Evolutionary conservation across 164 flowering plant species (phyloP), one percentile per base, ranked within the genome.

Genomic region (Piper betle): DNA sequence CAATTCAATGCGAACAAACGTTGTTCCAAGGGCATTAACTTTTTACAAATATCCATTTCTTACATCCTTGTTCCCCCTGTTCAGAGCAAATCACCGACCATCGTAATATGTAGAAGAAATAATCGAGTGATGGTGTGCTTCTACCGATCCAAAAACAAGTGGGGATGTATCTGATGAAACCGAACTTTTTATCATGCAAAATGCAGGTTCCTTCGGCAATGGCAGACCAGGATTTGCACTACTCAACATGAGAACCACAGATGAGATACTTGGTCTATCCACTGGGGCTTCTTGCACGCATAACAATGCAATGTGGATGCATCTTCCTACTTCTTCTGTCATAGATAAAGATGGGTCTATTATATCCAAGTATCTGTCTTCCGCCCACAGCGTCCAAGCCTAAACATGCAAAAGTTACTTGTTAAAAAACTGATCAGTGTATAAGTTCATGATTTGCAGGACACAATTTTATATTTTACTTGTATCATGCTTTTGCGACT

Each of bases 141-240:
- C 33, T 25, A 25, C 33, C 33, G 33, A 0, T 25, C 33, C 33
- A 25, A 25, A 25, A 25, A 25, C 33, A 25, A 25, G 33, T 46
- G 50, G 15, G 15, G 50, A 46, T 46, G 50, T 10, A 46, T 46
- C 50, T 2, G 7, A 5, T 46, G 62, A 43, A 43, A 1, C 13
- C 12, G n/a, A 1, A 6, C 4, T 1, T n/a, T 55, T 62, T 1
- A 57, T 58, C 4, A 70, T 70, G 40, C 64, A 64, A 0, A 63
- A 64, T 4, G 78, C 78, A 13, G 64, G 70, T 64, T 70, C 62
- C 41, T 68, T 72, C 39, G 73, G 75, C 39, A 62, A 66, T 11
- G 77, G 72, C 38, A 67, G 59, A 41, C 52, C 39, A 5, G 39
- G 10, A 15, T 52, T 41, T 6, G 50, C 66, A 50, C 57, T 52